Conservation (phyloP, 2,329 filamentous ascomycete genomes). For the Stagonosporopsis chrysanthemi region DNA sequence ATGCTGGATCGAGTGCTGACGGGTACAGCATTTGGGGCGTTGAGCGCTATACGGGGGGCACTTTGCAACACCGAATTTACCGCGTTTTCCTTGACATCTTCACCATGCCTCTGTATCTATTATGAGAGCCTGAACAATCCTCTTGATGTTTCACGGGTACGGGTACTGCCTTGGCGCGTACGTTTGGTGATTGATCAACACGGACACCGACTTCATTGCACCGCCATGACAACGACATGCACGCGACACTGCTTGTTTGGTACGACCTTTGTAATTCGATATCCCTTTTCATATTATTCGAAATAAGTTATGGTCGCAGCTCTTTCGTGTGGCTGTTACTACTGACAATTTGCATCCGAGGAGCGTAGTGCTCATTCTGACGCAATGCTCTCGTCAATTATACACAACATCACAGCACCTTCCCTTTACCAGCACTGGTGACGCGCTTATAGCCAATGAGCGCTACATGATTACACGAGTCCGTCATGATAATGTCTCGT, state of each 20-base stretch:
- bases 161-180: background rate
- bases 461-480: constrained; percentile 10
- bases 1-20: background rate
- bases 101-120: background rate
- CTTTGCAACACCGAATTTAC: background rate
- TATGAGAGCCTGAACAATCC: background rate
- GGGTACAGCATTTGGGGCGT: background rate
- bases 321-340: background rate
- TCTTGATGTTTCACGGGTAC: background rate
- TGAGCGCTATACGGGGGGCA: background rate
- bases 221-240: background rate
- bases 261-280: background rate
- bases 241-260: background rate
- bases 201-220: background rate
- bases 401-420: constrained; percentile 8
- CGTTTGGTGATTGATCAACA: background rate
- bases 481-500: constrained; percentile 25
- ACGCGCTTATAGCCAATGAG: constrained; percentile 21
- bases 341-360: constrained; percentile 3
- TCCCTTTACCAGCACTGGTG: constrained; percentile 1
- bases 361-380: background rate
- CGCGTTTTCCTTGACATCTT: background rate
- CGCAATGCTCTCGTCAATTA: constrained; percentile 10
- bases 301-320: background rate
- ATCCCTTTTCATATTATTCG: background rate